Base-by-base conservation (phyloP, 208 protist species). In the Trypanosoma melophagium region DNA sequence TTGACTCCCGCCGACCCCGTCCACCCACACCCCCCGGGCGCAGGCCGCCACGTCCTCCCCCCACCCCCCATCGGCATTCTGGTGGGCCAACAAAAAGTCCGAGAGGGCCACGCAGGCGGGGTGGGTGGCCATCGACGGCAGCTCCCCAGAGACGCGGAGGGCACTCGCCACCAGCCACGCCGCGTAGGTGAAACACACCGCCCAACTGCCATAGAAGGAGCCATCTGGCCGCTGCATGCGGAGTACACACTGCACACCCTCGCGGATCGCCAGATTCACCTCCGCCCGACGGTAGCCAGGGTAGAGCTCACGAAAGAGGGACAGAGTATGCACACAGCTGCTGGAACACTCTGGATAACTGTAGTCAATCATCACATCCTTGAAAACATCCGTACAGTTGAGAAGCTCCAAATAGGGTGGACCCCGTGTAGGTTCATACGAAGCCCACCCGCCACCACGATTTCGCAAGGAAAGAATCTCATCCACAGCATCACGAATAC, bases 301-400 rank as follows among this genome's bases (percentile, higher is more conserved):
- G 76, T 89, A 96, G 31, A 86, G 78, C 54, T 92, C 67, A n/a
- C 84, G 84, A 73, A 99, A 99, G 8, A 88, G 71, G 2, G 62
- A 69, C n/a, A 99, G 79, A 0, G 95, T 91, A 80, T 98, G 91
- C 19, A 99, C 83, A 69, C 92, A 98, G 45, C 96, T 97, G 50
- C 89, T 95, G 49, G 89, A 97, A 79, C 97, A 99, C 81, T 99
- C 98, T 5, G 92, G 87, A 76, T 99, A 99, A 17, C 66, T 83
- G 83, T 99, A 99, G 65, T 99, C 97, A 21, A 98, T 88, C 97
- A 99, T 99, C 67, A 99, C 98, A 58, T 98, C 96, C 66, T 95
- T 97, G 81, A 98, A 99, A 14, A 98, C 80, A 75, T 99, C 97
- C 14, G 96, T 81, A 57, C 96, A 97, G 81, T 99, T 97, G 22